Percentiles rank a stretch among this genome's conserved stretches.
Conservation (phyloP, 2,329 filamentous ascomycete species). For the Talaromyces piceae region DNA sequence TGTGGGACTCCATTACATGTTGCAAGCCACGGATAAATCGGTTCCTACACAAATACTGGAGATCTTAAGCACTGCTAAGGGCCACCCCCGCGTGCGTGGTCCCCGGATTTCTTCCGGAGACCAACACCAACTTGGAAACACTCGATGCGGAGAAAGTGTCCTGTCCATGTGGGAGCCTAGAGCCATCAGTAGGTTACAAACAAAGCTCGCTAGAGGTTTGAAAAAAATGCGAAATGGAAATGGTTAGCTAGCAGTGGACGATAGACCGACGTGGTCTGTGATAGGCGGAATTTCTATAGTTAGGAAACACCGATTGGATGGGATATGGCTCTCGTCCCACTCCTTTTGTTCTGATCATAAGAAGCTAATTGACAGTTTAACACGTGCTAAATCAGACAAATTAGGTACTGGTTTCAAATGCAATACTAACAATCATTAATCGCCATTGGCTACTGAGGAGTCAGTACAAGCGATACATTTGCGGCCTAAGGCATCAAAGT, state of each 20-base stretch:
- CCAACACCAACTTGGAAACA: constrained; percentile 1
- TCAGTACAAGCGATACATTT: no score
- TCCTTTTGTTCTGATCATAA: no score
- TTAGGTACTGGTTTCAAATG: no score
- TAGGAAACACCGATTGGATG: constrained; percentile 8
- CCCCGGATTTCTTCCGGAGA: constrained; percentile 1
- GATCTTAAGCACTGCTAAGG: neutral
- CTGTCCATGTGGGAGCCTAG: neutral
- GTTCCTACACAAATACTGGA: neutral
- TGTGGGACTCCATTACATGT: neutral
- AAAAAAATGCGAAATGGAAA: neutral
- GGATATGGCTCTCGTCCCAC: no score
- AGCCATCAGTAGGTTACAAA: neutral
- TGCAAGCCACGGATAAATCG: neutral
- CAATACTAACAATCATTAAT: no score
- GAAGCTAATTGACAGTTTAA: no score
- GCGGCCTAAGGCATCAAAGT: no score
- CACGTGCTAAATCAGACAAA: no score
- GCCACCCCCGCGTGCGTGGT: neutral
- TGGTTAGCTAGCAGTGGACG: neutral
- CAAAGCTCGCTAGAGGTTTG: neutral
- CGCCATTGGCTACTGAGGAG: no score
- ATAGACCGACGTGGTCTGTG: neutral
- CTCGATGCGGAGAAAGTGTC: neutral
- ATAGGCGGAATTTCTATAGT: constrained; percentile 6